Evolutionary conservation across 140 eudicot species (phyloP).

Genomic region (Ambrosia hybrid): DNA sequence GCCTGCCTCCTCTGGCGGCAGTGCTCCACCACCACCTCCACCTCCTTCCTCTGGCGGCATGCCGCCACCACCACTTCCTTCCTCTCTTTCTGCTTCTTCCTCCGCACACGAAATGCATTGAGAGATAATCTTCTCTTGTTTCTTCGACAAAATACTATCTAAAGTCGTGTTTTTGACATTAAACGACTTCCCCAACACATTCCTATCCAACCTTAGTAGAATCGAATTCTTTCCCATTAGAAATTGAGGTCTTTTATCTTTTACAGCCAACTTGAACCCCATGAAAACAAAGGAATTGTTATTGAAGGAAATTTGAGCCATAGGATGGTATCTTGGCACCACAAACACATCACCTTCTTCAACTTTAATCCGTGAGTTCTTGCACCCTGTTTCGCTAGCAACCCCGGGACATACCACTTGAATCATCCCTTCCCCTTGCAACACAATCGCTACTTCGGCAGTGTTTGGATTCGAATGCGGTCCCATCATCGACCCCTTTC

Average conservation of each 20-base stretch:
- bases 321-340: constrained; percentile 62
- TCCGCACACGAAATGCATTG: constrained; percentile 78
- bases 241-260: constrained; percentile 52
- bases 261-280: constrained; percentile 57
- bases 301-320: constrained; percentile 74
- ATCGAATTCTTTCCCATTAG: constrained; percentile 65
- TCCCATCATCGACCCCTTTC: constrained; percentile 83
- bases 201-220: constrained; percentile 39
- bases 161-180: constrained; percentile 37
- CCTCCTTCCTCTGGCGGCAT: constrained; percentile 24
- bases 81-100: constrained; percentile 41
- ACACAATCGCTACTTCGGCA: constrained; percentile 54
- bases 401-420: constrained; percentile 56
- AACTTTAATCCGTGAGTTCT: constrained; percentile 47
- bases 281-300: constrained; percentile 58
- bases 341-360: constrained; percentile 78
- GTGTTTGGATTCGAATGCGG: constrained; percentile 81
- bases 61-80: constrained; percentile 23
- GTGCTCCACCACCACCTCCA: constrained; percentile 6
- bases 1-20: background rate
- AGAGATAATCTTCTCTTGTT: constrained; percentile 38
- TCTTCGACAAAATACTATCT: constrained; percentile 38
- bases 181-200: constrained; percentile 54
- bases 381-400: constrained; percentile 33
- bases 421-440: constrained; percentile 66